Conservation (phyloP, 2,329 filamentous ascomycete species). For the Aspergillus neotritici region DNA sequence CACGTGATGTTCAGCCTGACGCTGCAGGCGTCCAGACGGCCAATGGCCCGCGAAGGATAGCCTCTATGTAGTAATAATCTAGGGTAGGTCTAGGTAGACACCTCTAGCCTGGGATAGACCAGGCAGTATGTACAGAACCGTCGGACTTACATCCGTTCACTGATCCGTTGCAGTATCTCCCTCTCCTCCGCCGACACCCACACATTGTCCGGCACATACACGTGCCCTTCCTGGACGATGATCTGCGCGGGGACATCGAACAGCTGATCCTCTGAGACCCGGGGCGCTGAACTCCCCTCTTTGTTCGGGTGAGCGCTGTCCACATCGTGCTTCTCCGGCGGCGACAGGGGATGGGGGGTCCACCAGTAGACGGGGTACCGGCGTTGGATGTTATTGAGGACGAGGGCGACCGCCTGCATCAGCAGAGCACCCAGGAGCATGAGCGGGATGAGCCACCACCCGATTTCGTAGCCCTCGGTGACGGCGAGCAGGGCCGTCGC, state of each 20-base stretch:
- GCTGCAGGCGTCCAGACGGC: conserved; percentile 3
- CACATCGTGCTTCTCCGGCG: conserved; percentile 8
- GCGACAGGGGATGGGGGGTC: conserved; percentile 30
- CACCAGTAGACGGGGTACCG: conserved; percentile 67
- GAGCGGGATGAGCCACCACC: conserved; percentile 64
- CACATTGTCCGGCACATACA: conserved; percentile 31
- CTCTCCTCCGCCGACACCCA: conserved; percentile 29
- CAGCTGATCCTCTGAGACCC: conserved; percentile 20
- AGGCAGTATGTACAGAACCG: neutral
- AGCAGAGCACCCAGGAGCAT: conserved; percentile 56
- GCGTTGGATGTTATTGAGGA: conserved; percentile 65
- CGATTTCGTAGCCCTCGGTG: conserved; percentile 49
- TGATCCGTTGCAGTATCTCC: conserved; percentile 28
- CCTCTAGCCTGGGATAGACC: neutral
- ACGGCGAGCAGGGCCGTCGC: conserved; percentile 67
- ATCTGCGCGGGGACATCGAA: conserved; percentile 23
- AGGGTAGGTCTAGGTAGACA: neutral
- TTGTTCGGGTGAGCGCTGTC: conserved; percentile 17
- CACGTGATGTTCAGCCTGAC: conserved; percentile 16
- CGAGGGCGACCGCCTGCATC: conserved; percentile 57
- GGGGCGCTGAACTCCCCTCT: conserved; percentile 11
- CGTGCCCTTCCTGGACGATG: conserved; percentile 24
- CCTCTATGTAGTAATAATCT: neutral
- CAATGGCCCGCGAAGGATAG: conserved; percentile 3
- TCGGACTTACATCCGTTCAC: conserved; percentile 26